Evolutionary conservation across 495 filamentous ascomycete genomes (phyloP).

Genomic region (Tuber umbilicatum): DNA sequence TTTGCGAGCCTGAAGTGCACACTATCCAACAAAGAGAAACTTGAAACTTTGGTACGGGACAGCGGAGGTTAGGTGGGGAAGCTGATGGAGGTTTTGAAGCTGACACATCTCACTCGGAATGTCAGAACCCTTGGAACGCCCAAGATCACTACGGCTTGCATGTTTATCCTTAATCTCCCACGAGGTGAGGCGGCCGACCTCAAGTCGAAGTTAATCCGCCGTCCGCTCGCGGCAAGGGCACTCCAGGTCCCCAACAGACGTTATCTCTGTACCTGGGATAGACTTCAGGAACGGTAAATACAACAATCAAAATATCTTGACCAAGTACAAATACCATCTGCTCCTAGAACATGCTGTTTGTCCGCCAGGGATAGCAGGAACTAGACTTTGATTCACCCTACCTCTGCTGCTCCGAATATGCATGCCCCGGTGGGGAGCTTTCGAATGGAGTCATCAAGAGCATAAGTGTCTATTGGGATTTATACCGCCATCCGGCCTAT

Average conservation of each 20-base stretch:
- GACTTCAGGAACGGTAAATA: neutral
- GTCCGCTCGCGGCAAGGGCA: neutral
- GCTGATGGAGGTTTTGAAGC: conserved; percentile 17
- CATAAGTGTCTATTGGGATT: conserved; percentile 6
- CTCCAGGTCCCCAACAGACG: neutral
- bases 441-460: neutral
- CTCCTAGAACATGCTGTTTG: conserved; percentile 43
- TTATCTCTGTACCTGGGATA: neutral
- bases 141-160: conserved; percentile 6
- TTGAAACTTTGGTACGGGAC: conserved; percentile 8
- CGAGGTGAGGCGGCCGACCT: neutral
- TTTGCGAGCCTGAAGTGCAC: conserved; percentile 18
- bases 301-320: conserved; percentile 5
- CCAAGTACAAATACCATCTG: conserved; percentile 31
- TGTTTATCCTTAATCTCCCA: conserved; percentile 6
- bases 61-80: conserved; percentile 13
- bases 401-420: conserved; percentile 26
- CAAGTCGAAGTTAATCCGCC: neutral
- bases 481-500: conserved; percentile 36
- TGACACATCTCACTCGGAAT: neutral
- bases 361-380: conserved; percentile 16
- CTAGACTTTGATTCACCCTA: conserved; percentile 17
- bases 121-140: conserved; percentile 18
- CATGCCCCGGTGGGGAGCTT: conserved; percentile 4
- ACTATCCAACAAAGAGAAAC: conserved; percentile 11